These are phyloP conservation scores for Fusarium sp. DNA, from an alignment of 2,329 filamentous ascomycete genomes.

Conservation along the genomic window DNA sequence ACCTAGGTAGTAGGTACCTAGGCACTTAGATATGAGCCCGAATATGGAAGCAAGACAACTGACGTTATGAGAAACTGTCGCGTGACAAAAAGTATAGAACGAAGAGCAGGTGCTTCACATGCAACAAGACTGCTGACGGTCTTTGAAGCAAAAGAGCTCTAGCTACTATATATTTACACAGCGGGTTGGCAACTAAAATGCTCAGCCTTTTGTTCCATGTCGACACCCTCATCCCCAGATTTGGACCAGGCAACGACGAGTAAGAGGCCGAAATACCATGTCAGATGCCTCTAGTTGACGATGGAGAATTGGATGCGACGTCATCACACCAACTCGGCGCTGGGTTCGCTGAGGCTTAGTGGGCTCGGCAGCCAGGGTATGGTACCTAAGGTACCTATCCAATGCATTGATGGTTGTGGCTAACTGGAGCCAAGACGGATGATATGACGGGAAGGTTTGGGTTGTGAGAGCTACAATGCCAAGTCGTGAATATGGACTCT, in stretches of 20 bases:
- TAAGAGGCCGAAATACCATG: conserved; percentile 16
- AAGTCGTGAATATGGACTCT: neutral
- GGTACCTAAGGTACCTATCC: neutral
- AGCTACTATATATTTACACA: neutral
- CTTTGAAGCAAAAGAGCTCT: neutral
- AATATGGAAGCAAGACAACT: conserved; percentile 2
- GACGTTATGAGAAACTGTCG: neutral
- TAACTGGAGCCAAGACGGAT: conserved; percentile 5
- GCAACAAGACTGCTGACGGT: conserved; percentile 4
- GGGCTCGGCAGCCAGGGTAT: neutral
- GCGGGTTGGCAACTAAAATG: neutral
- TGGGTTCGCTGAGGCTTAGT: conserved; percentile 26
- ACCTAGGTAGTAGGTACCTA: neutral
- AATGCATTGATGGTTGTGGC: neutral
- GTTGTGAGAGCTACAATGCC: neutral
- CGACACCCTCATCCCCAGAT: conserved; percentile 6
- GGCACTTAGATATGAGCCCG: neutral
- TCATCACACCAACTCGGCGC: conserved; percentile 27
- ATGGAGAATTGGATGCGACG: conserved; percentile 22
- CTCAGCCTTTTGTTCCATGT: conserved; percentile 23
- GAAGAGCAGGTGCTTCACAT: neutral
- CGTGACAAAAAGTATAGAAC: neutral
- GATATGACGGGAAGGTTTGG: neutral
- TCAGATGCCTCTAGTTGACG: conserved; percentile 19
- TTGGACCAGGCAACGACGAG: conserved; percentile 16